A percentile compares a stretch with the other conserved stretches of the same genome.
Conservation (phyloP, 2,329 filamentous ascomycete species). For the Emydomyces testavorans region DNA sequence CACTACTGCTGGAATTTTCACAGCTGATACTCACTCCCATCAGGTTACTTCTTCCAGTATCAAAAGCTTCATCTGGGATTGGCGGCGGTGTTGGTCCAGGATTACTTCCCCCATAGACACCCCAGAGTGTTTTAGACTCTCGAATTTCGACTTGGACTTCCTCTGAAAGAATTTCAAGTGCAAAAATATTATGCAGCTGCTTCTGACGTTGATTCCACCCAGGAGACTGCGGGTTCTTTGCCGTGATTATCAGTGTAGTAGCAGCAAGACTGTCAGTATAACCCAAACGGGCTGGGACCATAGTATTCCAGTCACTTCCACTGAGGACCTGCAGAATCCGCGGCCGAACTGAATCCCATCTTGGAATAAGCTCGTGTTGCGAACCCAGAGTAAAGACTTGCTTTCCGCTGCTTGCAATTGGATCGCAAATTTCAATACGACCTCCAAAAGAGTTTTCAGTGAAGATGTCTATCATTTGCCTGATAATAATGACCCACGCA, state of each 20-base stretch:
- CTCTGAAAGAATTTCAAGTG: background rate
- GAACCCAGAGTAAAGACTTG: background rate
- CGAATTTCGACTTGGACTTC: background rate
- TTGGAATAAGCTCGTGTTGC: background rate
- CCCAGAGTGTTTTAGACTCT: background rate
- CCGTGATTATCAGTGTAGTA: background rate
- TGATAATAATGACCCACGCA: background rate
- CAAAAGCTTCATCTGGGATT: background rate
- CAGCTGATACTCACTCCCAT: background rate
- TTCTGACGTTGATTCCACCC: too few relatives aligned
- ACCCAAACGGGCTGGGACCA: background rate
- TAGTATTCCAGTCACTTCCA: background rate
- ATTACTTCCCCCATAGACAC: too few relatives aligned
- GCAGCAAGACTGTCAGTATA: background rate
- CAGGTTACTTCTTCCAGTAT: background rate
- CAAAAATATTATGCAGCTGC: too few relatives aligned
- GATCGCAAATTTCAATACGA: background rate
- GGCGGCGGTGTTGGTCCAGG: too few relatives aligned
- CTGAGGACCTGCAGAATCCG: background rate
- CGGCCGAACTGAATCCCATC: background rate
- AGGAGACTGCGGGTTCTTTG: background rate
- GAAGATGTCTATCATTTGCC: too few relatives aligned
- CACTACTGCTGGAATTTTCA: background rate
- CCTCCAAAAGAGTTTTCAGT: background rate
- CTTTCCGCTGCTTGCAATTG: too few relatives aligned